Base-by-base conservation (phyloP, 1,139 yeast genomes). In the Meyerozyma sp. region DNA sequence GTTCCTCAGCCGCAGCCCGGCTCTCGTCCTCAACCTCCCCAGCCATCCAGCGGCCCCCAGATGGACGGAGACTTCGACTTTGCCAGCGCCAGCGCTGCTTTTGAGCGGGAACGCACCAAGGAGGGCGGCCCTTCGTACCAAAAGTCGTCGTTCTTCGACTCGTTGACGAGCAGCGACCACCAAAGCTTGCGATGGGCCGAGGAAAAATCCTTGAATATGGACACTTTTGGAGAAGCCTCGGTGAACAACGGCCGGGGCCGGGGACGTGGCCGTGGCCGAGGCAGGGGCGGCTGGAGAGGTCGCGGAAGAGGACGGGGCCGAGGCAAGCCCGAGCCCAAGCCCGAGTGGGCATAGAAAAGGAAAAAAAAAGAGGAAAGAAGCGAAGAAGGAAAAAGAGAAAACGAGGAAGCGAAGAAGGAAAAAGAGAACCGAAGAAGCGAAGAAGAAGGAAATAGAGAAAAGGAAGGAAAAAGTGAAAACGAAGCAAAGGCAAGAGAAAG, bases 181-280 rank as follows among this genome's bases (percentile, higher is more conserved):
- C 34, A 30, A 9, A 32, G 89, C 90, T 60, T 84, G 85, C 52
- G 79, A 79, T 32, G 77, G 62, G 54, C 77, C 87, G 58, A 89
- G 89, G 63, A 90, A 77, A 53, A 68, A 73, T 43, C 53, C 26
- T 57, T 58, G 45, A 58, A 58, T 52, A 49, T 56, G 57, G 63
- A 59, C 48, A 59, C 64, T 8, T 60, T 58, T 44, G 63, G 64
- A 26, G 56, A 59, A 46, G 54, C 62, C 10, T 61, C 69, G 10
- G 63, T 62, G 10, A 48, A 58, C 23, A 56, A 55, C 40, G 60
- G 66, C 14, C 50, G 68, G 25, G 57, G 69, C 8, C 54, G 67
- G 13, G 54, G 65, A 8, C 55, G 67, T 18, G 56, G 62, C 18
- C 54, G 63, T 26, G 54, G 57, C 25, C 45, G 65, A 30, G 56